phyloP scores from a whole-genome alignment of 2,329 filamentous ascomycete genomes.

The Fusarium sp. region DNA sequence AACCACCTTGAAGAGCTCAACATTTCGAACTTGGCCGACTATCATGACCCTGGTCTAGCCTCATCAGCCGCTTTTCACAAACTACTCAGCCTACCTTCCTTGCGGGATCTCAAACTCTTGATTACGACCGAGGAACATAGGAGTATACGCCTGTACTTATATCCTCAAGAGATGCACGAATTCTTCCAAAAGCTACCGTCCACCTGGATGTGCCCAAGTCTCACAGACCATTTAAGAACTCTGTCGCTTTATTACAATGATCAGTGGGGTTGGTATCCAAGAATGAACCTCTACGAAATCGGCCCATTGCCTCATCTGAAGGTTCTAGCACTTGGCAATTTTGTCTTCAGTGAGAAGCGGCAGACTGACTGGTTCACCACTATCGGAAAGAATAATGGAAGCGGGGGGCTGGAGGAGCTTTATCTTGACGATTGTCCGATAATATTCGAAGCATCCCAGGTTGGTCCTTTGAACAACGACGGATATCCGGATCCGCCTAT shows the following conservation, averaged over 20 bases:
- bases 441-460: not conserved
- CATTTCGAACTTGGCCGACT: constrained; percentile 8
- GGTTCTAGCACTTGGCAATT: constrained; percentile 56
- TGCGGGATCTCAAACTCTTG: constrained; percentile 5
- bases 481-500: not conserved
- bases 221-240: constrained; percentile 46
- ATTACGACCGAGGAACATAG: not conserved
- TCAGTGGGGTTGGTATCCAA: constrained; percentile 56
- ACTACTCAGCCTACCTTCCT: not conserved
- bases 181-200: constrained; percentile 31
- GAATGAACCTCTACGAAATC: constrained; percentile 49
- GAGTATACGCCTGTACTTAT: too few relatives aligned
- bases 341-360: constrained; percentile 57
- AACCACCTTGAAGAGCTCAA: not conserved
- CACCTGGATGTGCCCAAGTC: constrained; percentile 22
- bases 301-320: constrained; percentile 53
- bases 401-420: constrained; percentile 52
- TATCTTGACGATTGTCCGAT: constrained; percentile 59
- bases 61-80: not conserved
- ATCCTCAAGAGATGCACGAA: not conserved
- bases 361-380: constrained; percentile 60
- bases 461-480: not conserved
- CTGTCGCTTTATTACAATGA: constrained; percentile 54
- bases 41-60: not conserved
- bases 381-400: constrained; percentile 28